Evolutionary conservation across 768 basidiomycete species (phyloP).

Genomic region (Suillus hirtellus): DNA sequence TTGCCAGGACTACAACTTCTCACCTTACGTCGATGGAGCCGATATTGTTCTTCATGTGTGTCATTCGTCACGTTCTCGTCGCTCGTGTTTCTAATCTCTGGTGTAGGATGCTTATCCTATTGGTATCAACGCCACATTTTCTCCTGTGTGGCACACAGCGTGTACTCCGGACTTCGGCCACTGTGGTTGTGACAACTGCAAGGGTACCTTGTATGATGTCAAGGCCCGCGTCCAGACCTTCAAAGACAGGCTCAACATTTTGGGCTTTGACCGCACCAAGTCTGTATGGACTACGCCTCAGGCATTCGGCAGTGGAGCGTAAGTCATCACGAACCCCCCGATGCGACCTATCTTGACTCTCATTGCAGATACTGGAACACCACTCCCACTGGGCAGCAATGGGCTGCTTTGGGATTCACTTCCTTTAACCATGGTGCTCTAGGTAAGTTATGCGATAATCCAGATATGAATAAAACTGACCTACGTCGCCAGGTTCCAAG

Average conservation of each 20-base stretch:
- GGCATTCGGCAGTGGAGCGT: constrained; percentile 61
- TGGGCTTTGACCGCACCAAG: constrained; percentile 66
- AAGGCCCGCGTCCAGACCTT: constrained; percentile 66
- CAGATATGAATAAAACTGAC: not conserved
- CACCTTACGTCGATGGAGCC: constrained; percentile 56
- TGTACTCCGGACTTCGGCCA: constrained; percentile 69
- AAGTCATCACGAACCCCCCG: constrained; percentile 1
- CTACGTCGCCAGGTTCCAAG: constrained; percentile 22
- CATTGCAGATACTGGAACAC: constrained; percentile 28
- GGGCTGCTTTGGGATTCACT: constrained; percentile 25
- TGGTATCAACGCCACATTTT: constrained; percentile 63
- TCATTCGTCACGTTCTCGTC: constrained; percentile 39
- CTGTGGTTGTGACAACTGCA: constrained; percentile 74
- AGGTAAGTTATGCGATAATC: constrained; percentile 11
- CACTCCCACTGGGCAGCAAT: constrained; percentile 30
- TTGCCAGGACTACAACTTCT: constrained; percentile 63
- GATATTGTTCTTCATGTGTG: constrained; percentile 72
- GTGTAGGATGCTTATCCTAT: constrained; percentile 30
- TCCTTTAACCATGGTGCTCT: constrained; percentile 30
- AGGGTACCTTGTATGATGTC: constrained; percentile 65
- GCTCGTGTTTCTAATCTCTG: not conserved
- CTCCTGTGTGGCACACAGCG: constrained; percentile 55
- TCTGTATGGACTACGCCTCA: constrained; percentile 80
- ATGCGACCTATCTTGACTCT: not conserved
- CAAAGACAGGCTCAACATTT: constrained; percentile 52